A percentile compares a stretch with the other conserved stretches of the same genome.
These are phyloP conservation scores for Saccharomyces paradoxus DNA, from an alignment of 805 yeast species.

Conservation along the genomic window DNA sequence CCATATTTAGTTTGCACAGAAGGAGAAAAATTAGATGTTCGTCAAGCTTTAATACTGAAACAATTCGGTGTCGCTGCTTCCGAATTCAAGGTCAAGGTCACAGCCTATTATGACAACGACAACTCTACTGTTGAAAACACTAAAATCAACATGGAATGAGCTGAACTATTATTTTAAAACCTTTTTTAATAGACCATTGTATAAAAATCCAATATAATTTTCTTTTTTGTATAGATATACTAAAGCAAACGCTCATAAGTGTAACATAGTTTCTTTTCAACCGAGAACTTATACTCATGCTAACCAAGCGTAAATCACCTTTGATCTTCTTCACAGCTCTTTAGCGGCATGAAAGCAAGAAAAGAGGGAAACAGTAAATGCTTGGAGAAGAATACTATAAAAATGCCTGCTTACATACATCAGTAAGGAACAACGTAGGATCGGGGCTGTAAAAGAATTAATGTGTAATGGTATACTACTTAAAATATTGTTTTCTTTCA, in stretches of 20 bases:
- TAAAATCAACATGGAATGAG: constrained; percentile 29
- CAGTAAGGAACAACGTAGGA: neutral
- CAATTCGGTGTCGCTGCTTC: constrained; percentile 94
- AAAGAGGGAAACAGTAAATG: neutral
- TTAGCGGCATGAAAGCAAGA: neutral
- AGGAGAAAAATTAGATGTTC: constrained; percentile 78
- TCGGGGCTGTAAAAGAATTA: neutral
- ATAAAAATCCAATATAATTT: neutral
- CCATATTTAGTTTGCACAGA: constrained; percentile 73
- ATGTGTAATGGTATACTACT: neutral
- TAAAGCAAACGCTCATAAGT: neutral
- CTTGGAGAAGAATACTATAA: neutral
- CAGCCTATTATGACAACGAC: constrained; percentile 74
- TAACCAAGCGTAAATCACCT: neutral
- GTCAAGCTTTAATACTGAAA: constrained; percentile 84
- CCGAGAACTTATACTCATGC: neutral
- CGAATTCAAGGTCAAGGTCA: constrained; percentile 72
- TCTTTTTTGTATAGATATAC: neutral
- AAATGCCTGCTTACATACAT: neutral
- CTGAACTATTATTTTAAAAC: neutral
- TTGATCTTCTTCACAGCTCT: too few species aligned
- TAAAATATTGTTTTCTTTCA: neutral
- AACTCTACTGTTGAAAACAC: constrained; percentile 28
- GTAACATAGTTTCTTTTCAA: neutral
- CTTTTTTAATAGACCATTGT: neutral